Conservation (phyloP, 106 monocot species). For the Gastrodia elata region DNA sequence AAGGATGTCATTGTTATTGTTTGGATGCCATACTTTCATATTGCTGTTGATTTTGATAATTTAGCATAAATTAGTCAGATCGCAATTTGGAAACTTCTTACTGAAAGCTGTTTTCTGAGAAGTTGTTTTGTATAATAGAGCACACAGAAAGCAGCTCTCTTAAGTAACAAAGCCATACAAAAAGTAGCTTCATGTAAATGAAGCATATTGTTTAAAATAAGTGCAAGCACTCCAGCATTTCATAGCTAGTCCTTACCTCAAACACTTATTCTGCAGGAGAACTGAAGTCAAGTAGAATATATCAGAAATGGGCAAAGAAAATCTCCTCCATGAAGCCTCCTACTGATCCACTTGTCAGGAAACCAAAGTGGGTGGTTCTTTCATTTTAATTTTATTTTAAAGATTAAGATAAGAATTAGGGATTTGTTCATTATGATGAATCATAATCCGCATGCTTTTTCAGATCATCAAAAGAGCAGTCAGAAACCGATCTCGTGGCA, state of each 20-base stretch:
- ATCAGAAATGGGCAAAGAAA: conserved; percentile 77
- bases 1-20: too few species aligned
- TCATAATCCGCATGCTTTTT: background rate
- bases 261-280: conserved; percentile 39
- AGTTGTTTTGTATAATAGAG: too few species aligned
- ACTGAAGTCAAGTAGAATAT: conserved; percentile 62
- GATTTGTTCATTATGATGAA: background rate
- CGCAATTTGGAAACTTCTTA: too few species aligned
- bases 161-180: background rate
- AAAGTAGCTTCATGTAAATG: background rate
- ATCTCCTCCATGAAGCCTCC: conserved; percentile 65
- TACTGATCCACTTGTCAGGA: conserved; percentile 50
- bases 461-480: conserved; percentile 56
- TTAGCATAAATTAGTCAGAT: too few species aligned
- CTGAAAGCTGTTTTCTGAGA: too few species aligned
- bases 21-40: too few species aligned
- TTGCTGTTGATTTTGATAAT: too few species aligned
- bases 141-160: too few species aligned
- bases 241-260: background rate
- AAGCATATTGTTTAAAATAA: background rate
- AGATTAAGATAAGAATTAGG: background rate
- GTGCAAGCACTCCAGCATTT: background rate
- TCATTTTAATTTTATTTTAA: background rate
- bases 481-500: conserved; percentile 51
- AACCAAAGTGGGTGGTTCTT: conserved; percentile 30